phyloP scores from a whole-genome alignment of 139 green algal genomes.

The Nannochloris sp. region DNA sequence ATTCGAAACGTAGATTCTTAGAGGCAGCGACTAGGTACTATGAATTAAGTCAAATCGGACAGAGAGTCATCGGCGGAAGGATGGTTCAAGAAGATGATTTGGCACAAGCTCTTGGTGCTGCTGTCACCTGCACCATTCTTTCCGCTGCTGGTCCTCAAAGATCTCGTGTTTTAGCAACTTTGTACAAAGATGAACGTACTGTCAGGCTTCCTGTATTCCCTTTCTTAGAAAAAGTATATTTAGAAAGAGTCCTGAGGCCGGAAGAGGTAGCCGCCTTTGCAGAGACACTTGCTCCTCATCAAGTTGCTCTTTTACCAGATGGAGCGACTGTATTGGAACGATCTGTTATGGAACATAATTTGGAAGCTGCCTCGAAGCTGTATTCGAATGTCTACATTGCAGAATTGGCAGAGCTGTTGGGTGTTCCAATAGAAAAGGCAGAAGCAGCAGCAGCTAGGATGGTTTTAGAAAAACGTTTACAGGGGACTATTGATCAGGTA shows the following conservation, averaged over 20 bases:
- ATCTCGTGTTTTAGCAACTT: slow-evolving; percentile 70
- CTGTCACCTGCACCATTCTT: slow-evolving; percentile 88
- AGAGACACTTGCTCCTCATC: slow-evolving; percentile 70
- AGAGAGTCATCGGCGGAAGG: slow-evolving; percentile 3
- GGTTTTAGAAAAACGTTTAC: slow-evolving; percentile 71
- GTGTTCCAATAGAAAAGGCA: slow-evolving; percentile 57
- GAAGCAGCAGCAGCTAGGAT: slow-evolving; percentile 79
- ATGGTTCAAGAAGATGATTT: slow-evolving; percentile 52
- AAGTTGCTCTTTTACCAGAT: slow-evolving; percentile 67
- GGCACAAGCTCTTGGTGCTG: slow-evolving; percentile 56
- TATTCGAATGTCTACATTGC: slow-evolving; percentile 87
- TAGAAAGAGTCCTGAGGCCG: slow-evolving; percentile 82
- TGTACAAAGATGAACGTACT: slow-evolving; percentile 93
- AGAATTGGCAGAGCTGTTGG: slow-evolving; percentile 84
- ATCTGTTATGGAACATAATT: slow-evolving; percentile 91
- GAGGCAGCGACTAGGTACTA: slow-evolving; percentile 86
- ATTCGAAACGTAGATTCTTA: slow-evolving; percentile 90
- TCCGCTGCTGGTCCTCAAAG: slow-evolving; percentile 86
- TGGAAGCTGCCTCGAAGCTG: slow-evolving; percentile 74
- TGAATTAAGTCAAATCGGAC: slow-evolving; percentile 58
- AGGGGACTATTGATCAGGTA: slow-evolving; percentile 85
- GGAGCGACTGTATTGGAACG: slow-evolving; percentile 81
- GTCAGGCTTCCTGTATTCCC: slow-evolving; percentile 59
- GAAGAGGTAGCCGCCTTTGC: slow-evolving; percentile 76
- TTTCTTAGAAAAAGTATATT: slow-evolving; percentile 93